These are phyloP conservation scores for Amanita fuliginea DNA, from an alignment of 768 basidiomycete genomes.

Conservation along the genomic window DNA sequence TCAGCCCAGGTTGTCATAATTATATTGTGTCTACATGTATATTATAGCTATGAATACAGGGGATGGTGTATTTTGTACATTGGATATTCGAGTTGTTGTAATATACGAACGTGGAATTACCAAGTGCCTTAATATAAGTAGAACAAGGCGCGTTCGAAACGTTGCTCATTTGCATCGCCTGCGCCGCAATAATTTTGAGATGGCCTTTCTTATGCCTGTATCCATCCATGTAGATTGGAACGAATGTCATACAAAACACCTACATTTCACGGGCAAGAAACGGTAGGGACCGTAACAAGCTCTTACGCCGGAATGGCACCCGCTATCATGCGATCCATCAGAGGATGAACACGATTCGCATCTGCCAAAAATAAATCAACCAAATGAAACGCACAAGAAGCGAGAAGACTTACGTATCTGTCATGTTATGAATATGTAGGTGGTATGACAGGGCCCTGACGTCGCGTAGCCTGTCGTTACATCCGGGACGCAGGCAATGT, in stretches of 20 bases:
- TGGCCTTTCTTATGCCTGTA: neutral
- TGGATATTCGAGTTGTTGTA: neutral
- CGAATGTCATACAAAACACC: neutral
- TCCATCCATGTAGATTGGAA: neutral
- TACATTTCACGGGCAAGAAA: neutral
- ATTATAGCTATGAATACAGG: neutral
- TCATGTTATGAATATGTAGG: conserved; percentile 45
- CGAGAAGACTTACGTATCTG: conserved; percentile 24
- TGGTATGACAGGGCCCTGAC: conserved; percentile 39
- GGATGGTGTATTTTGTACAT: neutral
- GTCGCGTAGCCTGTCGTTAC: conserved; percentile 29
- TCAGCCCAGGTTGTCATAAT: neutral
- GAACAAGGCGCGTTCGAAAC: no score
- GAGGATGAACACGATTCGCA: neutral
- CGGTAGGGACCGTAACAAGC: neutral
- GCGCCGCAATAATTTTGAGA: conserved; percentile 1
- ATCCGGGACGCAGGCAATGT: conserved; percentile 33
- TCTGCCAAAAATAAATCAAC: neutral
- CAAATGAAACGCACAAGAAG: conserved; percentile 1
- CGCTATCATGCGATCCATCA: neutral
- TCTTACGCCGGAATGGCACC: neutral
- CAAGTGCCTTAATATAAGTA: no score
- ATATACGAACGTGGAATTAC: no score
- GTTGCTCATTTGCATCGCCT: neutral
- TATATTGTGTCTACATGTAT: neutral